A percentile compares a stretch with the other conserved stretches of the same genome.
Evolutionary conservation across 2,329 filamentous ascomycete genomes (phyloP).

Genomic region (Fusarium keratoplasticum): DNA sequence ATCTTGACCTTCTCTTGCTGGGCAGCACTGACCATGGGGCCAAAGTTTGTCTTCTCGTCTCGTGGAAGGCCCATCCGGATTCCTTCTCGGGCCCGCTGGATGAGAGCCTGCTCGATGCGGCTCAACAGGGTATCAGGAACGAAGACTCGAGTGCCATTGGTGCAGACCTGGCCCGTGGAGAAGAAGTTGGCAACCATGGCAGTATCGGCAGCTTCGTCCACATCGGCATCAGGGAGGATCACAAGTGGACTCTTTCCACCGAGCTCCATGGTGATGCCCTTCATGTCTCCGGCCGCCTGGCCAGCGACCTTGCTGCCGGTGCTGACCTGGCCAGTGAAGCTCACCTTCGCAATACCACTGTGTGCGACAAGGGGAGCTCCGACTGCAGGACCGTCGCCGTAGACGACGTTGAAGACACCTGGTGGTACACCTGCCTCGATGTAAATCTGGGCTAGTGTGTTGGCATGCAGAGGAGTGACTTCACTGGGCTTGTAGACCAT

Average conservation of each 20-base stretch:
- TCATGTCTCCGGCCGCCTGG: constrained; percentile 81
- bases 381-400: constrained; percentile 78
- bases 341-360: constrained; percentile 82
- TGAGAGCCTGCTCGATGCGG: constrained; percentile 74
- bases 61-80: constrained; percentile 82
- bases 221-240: constrained; percentile 81
- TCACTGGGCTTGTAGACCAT: constrained; percentile 94
- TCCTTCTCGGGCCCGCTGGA: constrained; percentile 67
- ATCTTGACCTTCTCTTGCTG: constrained; percentile 83
- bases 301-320: constrained; percentile 86
- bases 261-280: constrained; percentile 92
- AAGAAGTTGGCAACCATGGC: constrained; percentile 97
- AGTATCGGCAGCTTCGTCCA: constrained; percentile 85
- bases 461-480: constrained; percentile 85
- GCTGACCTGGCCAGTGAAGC: constrained; percentile 87
- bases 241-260: constrained; percentile 88
- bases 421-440: constrained; percentile 81
- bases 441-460: constrained; percentile 80
- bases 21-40: constrained; percentile 79
- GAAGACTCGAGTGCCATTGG: constrained; percentile 91
- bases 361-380: constrained; percentile 81
- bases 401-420: constrained; percentile 89
- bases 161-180: constrained; percentile 91
- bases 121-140: constrained; percentile 74
- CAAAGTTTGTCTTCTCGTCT: constrained; percentile 81